These are phyloP conservation scores for Alternaria postmessia DNA, from an alignment of 2,329 filamentous ascomycete species.

Conservation along the genomic window DNA sequence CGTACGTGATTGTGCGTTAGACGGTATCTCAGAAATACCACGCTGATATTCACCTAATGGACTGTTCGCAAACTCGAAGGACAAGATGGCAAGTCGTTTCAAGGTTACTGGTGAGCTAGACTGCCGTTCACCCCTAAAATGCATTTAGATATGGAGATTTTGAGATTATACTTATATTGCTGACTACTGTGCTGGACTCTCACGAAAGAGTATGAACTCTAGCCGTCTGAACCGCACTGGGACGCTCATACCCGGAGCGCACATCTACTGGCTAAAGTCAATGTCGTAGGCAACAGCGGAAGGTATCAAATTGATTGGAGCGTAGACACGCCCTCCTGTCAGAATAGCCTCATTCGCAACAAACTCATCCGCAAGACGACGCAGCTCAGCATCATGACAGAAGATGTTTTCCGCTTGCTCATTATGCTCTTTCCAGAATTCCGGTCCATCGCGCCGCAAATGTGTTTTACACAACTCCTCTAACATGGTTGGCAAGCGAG, in stretches of 20 bases:
- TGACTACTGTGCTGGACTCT: too few species aligned
- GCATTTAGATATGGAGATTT: too few species aligned
- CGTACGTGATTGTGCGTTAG: neutral
- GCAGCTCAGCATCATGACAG: neutral
- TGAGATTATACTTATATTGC: too few species aligned
- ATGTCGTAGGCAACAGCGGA: neutral
- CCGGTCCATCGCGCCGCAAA: neutral
- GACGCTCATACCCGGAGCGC: neutral
- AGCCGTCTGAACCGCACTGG: neutral
- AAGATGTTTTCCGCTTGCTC: neutral
- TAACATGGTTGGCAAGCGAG: neutral
- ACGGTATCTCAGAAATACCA: neutral
- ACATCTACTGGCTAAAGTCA: neutral
- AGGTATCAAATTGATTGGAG: too few species aligned
- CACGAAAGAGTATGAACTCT: too few species aligned
- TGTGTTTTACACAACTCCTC: neutral
- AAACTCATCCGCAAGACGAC: neutral
- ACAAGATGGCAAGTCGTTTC: neutral
- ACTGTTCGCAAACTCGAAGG: neutral
- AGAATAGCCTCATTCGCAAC: neutral
- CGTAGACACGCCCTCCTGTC: too few species aligned
- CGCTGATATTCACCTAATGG: neutral
- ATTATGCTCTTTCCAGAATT: neutral
- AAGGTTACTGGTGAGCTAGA: neutral
- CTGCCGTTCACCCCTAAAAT: too few species aligned